Percentiles rank a stretch among this genome's conserved stretches.
Conservation (phyloP, 371 early-diverging fungal species). For the Actinomortierella wolfii region DNA sequence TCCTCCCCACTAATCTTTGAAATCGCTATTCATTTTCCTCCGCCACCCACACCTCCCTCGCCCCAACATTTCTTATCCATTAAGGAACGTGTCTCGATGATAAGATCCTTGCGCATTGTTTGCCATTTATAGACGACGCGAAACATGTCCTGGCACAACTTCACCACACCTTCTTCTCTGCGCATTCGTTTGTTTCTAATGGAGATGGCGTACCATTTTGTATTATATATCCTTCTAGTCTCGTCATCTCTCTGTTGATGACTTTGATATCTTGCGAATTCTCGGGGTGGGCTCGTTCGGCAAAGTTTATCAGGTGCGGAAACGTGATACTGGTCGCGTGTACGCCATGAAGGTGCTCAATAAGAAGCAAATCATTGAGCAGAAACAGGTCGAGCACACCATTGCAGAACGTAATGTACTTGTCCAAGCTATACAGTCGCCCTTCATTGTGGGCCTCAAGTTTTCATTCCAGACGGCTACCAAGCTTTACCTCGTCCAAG, state of each 20-base stretch:
- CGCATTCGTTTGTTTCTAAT: too few relatives aligned
- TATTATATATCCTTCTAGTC: slow-evolving; percentile 14
- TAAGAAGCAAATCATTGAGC: slow-evolving; percentile 73
- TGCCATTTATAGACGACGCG: too few relatives aligned
- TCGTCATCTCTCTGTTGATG: slow-evolving; percentile 54
- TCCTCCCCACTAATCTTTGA: too few relatives aligned
- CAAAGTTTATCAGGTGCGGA: slow-evolving; percentile 81
- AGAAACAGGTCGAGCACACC: slow-evolving; percentile 73
- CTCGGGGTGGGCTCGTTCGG: slow-evolving; percentile 85
- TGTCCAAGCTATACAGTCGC: slow-evolving; percentile 58
- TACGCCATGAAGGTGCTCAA: slow-evolving; percentile 88
- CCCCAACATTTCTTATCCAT: too few relatives aligned
- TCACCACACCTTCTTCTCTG: too few relatives aligned
- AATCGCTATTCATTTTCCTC: too few relatives aligned
- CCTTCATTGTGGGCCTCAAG: slow-evolving; percentile 70
- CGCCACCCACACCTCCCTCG: too few relatives aligned
- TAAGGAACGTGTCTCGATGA: too few relatives aligned
- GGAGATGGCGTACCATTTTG: neutral
- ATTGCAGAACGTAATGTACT: slow-evolving; percentile 82
- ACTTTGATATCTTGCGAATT: slow-evolving; percentile 76
- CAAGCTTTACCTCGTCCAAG: slow-evolving; percentile 73
- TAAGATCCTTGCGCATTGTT: too few relatives aligned
- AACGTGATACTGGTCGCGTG: slow-evolving; percentile 73
- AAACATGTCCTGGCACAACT: too few relatives aligned
- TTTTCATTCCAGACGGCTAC: slow-evolving; percentile 68